A percentile compares a stretch with the other conserved stretches of the same genome.
Conservation (phyloP, 495 filamentous ascomycete species). For the Penicillium simplicissimum region DNA sequence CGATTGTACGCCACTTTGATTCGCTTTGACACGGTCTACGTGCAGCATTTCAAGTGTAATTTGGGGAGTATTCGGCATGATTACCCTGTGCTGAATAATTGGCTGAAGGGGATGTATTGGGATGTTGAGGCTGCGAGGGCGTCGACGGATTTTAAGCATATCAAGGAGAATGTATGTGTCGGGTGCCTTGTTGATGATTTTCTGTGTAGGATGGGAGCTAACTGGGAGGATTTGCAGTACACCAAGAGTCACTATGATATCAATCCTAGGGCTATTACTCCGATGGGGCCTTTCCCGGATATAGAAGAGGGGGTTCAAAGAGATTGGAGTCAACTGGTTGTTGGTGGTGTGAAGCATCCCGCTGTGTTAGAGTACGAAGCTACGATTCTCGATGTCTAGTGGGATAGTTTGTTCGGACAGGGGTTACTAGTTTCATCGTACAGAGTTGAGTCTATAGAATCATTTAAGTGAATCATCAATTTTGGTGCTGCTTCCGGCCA, state of each 20-base stretch:
- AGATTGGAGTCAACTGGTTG: constrained; percentile 37
- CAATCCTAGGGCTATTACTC: constrained; percentile 64
- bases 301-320: constrained; percentile 50
- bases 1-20: constrained; percentile 51
- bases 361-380: constrained; percentile 33
- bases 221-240: constrained; percentile 33
- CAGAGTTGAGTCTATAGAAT: no score
- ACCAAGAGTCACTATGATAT: constrained; percentile 58
- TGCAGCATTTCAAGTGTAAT: constrained; percentile 61
- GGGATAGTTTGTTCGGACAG: no score
- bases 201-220: neutral
- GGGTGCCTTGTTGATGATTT: neutral
- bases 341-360: constrained; percentile 29
- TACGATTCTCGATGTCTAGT: constrained; percentile 1
- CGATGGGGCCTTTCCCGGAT: constrained; percentile 64
- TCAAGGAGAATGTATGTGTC: constrained; percentile 54
- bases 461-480: no score
- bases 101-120: constrained; percentile 55
- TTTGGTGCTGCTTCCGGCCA: neutral
- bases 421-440: no score
- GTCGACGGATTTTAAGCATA: constrained; percentile 59
- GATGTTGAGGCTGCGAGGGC: constrained; percentile 48
- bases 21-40: constrained; percentile 53
- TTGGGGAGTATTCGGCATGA: constrained; percentile 53
- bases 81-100: constrained; percentile 53